Conservation (phyloP, 176 grass and related monocot genomes). For the Eleusine indica region DNA sequence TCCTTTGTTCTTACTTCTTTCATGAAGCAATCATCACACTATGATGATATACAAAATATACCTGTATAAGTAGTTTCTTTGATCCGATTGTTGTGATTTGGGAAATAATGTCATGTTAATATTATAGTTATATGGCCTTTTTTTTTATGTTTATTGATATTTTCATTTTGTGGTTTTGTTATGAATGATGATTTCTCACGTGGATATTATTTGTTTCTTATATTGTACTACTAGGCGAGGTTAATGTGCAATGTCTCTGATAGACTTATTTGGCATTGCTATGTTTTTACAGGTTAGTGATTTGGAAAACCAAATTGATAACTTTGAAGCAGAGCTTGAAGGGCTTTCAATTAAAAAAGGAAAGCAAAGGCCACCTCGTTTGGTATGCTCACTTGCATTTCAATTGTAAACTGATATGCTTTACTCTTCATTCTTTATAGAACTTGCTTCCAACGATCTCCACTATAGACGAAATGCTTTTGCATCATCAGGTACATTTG, state of each 20-base stretch:
- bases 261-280: constrained; percentile 10
- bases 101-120: background rate
- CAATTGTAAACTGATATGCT: constrained; percentile 28
- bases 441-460: constrained; percentile 25
- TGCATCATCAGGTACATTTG: constrained; percentile 79
- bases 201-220: constrained; percentile 6
- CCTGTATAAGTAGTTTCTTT: constrained; percentile 29
- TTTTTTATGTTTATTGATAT: constrained; percentile 9
- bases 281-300: constrained; percentile 75
- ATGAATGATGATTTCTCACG: constrained; percentile 35
- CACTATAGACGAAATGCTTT: constrained; percentile 33
- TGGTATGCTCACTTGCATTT: constrained; percentile 59
- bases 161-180: constrained; percentile 18
- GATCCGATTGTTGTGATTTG: constrained; percentile 4
- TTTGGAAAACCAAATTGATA: constrained; percentile 95
- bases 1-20: background rate
- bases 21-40: background rate
- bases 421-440: constrained; percentile 19
- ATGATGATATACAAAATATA: constrained; percentile 17
- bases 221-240: background rate
- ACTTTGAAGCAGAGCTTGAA: constrained; percentile 98
- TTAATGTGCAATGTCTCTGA: background rate
- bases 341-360: constrained; percentile 98
- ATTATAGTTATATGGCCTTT: constrained; percentile 11
- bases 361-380: constrained; percentile 81